Base-by-base conservation (phyloP, 805 yeast species). In the Starmerella vitae region DNA sequence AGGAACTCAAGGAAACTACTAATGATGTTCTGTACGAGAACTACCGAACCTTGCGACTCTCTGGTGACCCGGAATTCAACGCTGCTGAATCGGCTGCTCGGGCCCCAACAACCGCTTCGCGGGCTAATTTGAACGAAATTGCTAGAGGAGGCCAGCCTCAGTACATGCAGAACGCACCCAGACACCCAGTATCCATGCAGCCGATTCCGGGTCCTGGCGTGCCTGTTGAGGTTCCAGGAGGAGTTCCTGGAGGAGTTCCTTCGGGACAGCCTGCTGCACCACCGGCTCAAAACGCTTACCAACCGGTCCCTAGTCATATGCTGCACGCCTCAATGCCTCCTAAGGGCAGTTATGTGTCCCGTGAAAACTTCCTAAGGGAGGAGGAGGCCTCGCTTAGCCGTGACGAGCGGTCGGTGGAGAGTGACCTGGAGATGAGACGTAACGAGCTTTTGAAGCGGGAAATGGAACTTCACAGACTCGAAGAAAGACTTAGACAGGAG, bases 361-460 rank as follows among this genome's bases (percentile, higher is more conserved):
- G 88, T 60, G 96, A 85, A 59, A 94, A 83, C 61, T 93, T 83
- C 62, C 80, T 84, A 53, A 76, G 81, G 53, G 65, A 78, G 38
- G 95, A 85, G 61, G 95, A 85, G 62, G 94, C 82, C 61, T 72
- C 93, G 62, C 68, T 85, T 55, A 76, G 70, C 54, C 80, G 82
- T 32, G 82, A 81, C 57, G 95, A 85, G 62, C 84, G 78, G 60
- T 69, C 91, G 51, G 93, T 85, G 20, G 94, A 85, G 62, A 81
- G 78, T 55, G 94, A 84, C 59, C 67, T 85, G 57, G 66, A 79
- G 55, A 68, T 70, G 57, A 82, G 85, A 66, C 70, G 91, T 51
- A 76, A 77, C 54, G 95, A 85, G 60, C 70, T 85, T 45, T 68
- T 80, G 56, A 80, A 76, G 49, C 73, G 94, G 55, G 96, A 85